Evolutionary conservation across 176 grass and related monocot species (phyloP).

Genomic region (Pontederia crassipes): DNA sequence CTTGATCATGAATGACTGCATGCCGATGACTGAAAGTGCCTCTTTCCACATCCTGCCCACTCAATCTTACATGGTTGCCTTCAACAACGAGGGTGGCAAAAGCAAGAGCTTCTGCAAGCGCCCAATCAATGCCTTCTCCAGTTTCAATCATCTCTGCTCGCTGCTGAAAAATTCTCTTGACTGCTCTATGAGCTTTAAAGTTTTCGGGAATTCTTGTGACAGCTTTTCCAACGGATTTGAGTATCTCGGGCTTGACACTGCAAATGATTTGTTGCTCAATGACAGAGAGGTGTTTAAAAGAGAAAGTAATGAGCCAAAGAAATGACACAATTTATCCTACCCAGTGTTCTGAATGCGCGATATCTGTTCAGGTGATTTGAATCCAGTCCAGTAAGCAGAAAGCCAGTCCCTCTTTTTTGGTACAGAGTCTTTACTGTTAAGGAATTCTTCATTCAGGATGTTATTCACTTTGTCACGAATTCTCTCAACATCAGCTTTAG

Average conservation of each 20-base stretch:
- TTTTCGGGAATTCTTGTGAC: slow-evolving; percentile 75
- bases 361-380: slow-evolving; percentile 94
- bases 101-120: slow-evolving; percentile 75
- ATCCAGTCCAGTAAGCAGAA: slow-evolving; percentile 93
- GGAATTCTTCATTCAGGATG: slow-evolving; percentile 82
- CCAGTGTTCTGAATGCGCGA: slow-evolving; percentile 85
- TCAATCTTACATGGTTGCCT: slow-evolving; percentile 94
- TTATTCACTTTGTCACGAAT: slow-evolving; percentile 68
- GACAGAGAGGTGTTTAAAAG: slow-evolving; percentile 5
- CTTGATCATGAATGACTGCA: slow-evolving; percentile 81
- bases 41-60: slow-evolving; percentile 94
- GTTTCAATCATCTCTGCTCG: slow-evolving; percentile 70
- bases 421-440: slow-evolving; percentile 83
- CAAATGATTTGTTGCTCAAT: slow-evolving; percentile 1
- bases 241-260: slow-evolving; percentile 83
- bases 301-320: slow-evolving; percentile 5
- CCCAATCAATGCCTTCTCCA: slow-evolving; percentile 93
- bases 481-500: slow-evolving; percentile 51
- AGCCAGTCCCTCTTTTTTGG: slow-evolving; percentile 88
- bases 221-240: slow-evolving; percentile 82
- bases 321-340: slow-evolving; percentile 23
- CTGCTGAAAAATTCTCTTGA: slow-evolving; percentile 85
- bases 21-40: slow-evolving; percentile 95
- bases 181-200: slow-evolving; percentile 89
- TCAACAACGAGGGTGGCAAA: slow-evolving; percentile 86